Evolutionary conservation across 768 basidiomycete species (phyloP).

Genomic region (Filobasidium wieringae): DNA sequence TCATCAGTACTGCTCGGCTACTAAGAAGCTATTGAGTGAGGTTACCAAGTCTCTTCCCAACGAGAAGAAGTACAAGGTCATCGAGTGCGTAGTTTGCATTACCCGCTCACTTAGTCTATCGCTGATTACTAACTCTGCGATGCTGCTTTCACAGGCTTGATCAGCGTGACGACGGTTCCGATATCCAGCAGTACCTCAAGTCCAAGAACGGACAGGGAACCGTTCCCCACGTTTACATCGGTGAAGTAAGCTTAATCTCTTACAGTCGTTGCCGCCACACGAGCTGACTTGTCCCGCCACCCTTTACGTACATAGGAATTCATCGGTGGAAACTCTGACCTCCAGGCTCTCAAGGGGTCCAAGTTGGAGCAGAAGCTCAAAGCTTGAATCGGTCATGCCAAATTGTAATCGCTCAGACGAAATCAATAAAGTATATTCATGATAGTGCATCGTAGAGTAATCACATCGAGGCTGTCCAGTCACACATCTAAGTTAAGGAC

Average conservation of each 20-base stretch:
- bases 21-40: slow-evolving; percentile 12
- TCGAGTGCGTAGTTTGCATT: slow-evolving; percentile 2
- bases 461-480: no score
- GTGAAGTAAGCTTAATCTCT: slow-evolving; percentile 2
- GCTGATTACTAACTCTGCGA: not conserved
- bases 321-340: slow-evolving; percentile 36
- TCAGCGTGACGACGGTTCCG: slow-evolving; percentile 30
- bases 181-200: slow-evolving; percentile 35
- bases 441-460: no score
- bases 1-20: slow-evolving; percentile 11
- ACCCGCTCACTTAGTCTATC: not conserved
- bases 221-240: slow-evolving; percentile 37
- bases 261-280: not conserved
- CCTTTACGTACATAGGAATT: slow-evolving; percentile 22
- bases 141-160: slow-evolving; percentile 21
- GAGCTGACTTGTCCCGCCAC: not conserved
- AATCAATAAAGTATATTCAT: no score
- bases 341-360: slow-evolving; percentile 19
- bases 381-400: slow-evolving; percentile 2
- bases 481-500: no score
- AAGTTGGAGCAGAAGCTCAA: slow-evolving; percentile 4
- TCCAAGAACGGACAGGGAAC: slow-evolving; percentile 32
- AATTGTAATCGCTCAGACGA: no score
- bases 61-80: slow-evolving; percentile 21
- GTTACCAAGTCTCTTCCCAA: slow-evolving; percentile 19